These are phyloP conservation scores for Kwoniella europaea DNA, from an alignment of 768 basidiomycete genomes.

Conservation along the genomic window DNA sequence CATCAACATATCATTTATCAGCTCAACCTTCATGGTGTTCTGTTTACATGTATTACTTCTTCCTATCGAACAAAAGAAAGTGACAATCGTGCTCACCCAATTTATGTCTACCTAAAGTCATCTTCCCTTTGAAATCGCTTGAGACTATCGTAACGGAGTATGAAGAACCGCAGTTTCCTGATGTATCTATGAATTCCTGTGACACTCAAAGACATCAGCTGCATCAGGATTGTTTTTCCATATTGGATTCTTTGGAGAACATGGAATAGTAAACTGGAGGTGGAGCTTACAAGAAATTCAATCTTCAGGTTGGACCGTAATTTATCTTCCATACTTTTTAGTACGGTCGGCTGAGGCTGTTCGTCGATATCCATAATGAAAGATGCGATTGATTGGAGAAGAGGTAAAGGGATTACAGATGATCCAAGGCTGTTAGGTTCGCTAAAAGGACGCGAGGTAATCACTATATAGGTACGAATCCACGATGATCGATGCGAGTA, in stretches of 20 bases:
- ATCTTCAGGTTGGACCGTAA: constrained; percentile 36
- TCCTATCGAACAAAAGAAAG: neutral
- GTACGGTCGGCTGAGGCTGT: constrained; percentile 6
- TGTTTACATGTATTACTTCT: too few species aligned
- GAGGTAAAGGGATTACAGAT: neutral
- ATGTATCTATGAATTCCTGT: constrained; percentile 56
- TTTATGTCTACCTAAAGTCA: constrained; percentile 55
- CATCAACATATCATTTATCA: neutral
- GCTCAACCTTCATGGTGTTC: neutral
- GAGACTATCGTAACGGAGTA: constrained; percentile 54
- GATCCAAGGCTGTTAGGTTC: too few species aligned
- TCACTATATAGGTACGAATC: neutral
- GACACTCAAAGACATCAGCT: neutral
- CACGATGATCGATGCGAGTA: neutral
- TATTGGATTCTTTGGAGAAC: neutral
- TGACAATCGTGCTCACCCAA: constrained; percentile 50
- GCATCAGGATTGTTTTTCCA: too few species aligned
- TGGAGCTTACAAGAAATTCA: constrained; percentile 41
- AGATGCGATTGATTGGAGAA: neutral
- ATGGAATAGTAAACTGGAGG: neutral
- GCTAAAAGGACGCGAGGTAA: neutral
- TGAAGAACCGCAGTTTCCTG: constrained; percentile 56
- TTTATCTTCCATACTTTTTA: constrained; percentile 41
- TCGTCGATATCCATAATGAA: constrained; percentile 22
- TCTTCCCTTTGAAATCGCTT: constrained; percentile 53